Conservation (phyloP, 257 asterid species). For the Fraxinus quadrangulata region DNA sequence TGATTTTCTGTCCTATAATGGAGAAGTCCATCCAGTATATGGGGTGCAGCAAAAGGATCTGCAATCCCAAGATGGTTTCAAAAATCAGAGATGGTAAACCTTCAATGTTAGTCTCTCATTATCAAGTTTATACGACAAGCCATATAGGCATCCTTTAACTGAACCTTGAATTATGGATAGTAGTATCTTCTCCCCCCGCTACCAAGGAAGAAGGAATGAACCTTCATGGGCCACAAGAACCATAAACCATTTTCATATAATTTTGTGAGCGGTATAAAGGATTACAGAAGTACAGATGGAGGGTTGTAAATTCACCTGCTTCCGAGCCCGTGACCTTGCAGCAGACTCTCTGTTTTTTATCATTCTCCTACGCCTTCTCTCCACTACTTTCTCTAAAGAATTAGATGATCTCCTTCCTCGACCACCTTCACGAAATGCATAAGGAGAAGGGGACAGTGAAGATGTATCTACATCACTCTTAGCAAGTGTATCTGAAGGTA, state of each 20-base stretch:
- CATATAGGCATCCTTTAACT: background rate
- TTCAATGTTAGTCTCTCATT: slow-evolving; percentile 14
- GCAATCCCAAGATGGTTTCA: slow-evolving; percentile 3
- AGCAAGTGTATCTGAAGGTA: slow-evolving; percentile 44
- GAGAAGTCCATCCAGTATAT: background rate
- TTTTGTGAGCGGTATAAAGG: background rate
- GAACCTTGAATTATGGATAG: slow-evolving; percentile 18
- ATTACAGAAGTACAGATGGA: slow-evolving; percentile 2
- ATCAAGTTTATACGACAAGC: background rate
- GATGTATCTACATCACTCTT: slow-evolving; percentile 55
- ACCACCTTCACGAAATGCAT: slow-evolving; percentile 54
- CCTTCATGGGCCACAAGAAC: slow-evolving; percentile 2
- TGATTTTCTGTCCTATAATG: slow-evolving; percentile 13
- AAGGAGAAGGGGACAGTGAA: slow-evolving; percentile 70
- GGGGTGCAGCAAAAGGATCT: slow-evolving; percentile 9
- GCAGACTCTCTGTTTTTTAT: slow-evolving; percentile 59
- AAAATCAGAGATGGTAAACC: slow-evolving; percentile 12
- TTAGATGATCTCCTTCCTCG: slow-evolving; percentile 45
- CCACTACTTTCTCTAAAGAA: slow-evolving; percentile 52
- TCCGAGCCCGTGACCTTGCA: slow-evolving; percentile 58
- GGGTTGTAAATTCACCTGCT: slow-evolving; percentile 68
- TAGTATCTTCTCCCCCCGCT: slow-evolving; percentile 5
- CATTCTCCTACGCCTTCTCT: slow-evolving; percentile 56
- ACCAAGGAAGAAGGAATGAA: slow-evolving; percentile 2
- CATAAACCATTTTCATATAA: background rate